These are phyloP conservation scores for Solanum pimpinellifolium DNA, from an alignment of 257 asterid genomes.

Conservation along the genomic window DNA sequence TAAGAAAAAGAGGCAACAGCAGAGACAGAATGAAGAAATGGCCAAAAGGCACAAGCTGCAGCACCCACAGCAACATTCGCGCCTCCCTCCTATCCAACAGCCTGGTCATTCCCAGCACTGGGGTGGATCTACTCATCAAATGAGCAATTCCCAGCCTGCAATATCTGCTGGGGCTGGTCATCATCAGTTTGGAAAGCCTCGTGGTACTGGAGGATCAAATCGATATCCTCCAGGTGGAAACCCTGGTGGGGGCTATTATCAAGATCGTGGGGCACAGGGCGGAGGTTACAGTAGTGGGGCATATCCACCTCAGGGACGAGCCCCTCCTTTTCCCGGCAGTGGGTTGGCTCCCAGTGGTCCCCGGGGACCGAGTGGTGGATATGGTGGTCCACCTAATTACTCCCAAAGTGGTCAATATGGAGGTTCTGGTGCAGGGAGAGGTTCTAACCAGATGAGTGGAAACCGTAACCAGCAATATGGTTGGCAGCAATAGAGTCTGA, in stretches of 20 bases:
- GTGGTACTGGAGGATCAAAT: constrained; percentile 66
- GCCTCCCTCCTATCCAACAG: constrained; percentile 81
- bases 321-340: constrained; percentile 50
- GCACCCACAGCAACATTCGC: constrained; percentile 77
- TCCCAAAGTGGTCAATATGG: constrained; percentile 68
- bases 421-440: constrained; percentile 53
- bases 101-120: constrained; percentile 58
- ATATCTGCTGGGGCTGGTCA: constrained; percentile 48
- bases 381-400: constrained; percentile 57
- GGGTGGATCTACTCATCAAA: constrained; percentile 44
- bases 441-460: constrained; percentile 42
- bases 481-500: constrained; percentile 64
- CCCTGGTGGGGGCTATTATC: constrained; percentile 49
- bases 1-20: constrained; percentile 89
- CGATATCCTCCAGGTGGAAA: constrained; percentile 65
- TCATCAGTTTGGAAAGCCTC: constrained; percentile 73
- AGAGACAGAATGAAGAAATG: constrained; percentile 68
- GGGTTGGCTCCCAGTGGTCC: constrained; percentile 44
- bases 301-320: constrained; percentile 68
- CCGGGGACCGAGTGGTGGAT: constrained; percentile 53
- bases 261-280: constrained; percentile 70
- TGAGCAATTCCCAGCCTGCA: constrained; percentile 48
- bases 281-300: constrained; percentile 43
- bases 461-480: constrained; percentile 76
- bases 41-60: constrained; percentile 79